Percentiles rank a stretch among this genome's conserved stretches.
Conservation (phyloP, 306 rosid genomes). For the Pyrus pyrifolia region DNA sequence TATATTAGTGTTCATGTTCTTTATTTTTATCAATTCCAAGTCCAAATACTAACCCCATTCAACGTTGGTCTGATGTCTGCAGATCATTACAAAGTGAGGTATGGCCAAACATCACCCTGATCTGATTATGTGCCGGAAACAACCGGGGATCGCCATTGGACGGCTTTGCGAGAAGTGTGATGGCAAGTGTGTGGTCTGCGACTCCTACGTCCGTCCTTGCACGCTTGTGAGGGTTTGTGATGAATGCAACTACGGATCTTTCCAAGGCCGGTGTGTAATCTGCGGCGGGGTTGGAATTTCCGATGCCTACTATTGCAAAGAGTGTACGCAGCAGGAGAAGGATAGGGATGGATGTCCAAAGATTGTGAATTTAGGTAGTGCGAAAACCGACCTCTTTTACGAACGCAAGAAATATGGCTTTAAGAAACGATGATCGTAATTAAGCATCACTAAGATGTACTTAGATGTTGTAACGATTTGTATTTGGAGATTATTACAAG, state of each 20-base stretch:
- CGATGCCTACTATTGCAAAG: slow-evolving; percentile 91
- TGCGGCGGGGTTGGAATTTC: slow-evolving; percentile 93
- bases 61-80: neutral
- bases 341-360: slow-evolving; percentile 94
- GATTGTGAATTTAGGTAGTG: slow-evolving; percentile 83
- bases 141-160: slow-evolving; percentile 84
- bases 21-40: neutral
- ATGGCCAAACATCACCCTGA: slow-evolving; percentile 93
- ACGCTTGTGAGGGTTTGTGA: slow-evolving; percentile 83
- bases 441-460: neutral
- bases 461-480: neutral
- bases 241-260: slow-evolving; percentile 81
- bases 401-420: slow-evolving; percentile 93
- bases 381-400: slow-evolving; percentile 74
- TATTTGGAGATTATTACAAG: neutral
- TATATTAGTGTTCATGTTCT: neutral
- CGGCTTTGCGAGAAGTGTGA: slow-evolving; percentile 85
- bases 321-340: slow-evolving; percentile 96
- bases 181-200: slow-evolving; percentile 82
- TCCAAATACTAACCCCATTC: neutral
- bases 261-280: slow-evolving; percentile 78
- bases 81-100: neutral
- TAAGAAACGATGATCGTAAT: slow-evolving; percentile 63
- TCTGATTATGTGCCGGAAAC: slow-evolving; percentile 87
- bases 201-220: slow-evolving; percentile 85